Base-by-base conservation (phyloP, 306 rosid species). In the Inga laurina region DNA sequence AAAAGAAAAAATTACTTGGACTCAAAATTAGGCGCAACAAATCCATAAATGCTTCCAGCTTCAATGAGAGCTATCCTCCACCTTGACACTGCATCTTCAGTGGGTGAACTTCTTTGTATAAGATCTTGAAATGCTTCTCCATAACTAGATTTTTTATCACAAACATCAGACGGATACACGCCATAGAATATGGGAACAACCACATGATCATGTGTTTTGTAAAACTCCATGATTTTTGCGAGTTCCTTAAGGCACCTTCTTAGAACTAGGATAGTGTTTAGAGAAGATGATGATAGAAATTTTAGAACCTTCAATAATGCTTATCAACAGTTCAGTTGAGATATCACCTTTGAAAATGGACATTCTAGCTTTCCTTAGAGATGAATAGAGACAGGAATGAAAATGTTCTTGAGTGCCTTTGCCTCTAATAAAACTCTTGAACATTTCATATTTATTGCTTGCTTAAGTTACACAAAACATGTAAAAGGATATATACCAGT, bases 121-220 rank as follows among this genome's bases (percentile, higher is more conserved):
- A 54, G 61, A 56, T 0, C 27, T 19, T 0, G 10, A 56, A 56
- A 21, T 7, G 62, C 27, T 56, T 56, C 1, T 7, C 27, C 62
- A 19, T 21, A 56, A 21, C 11, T 21, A 21, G 12, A 8, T 19
- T 19, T 2, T 56, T 56, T 27, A 19, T 21, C 2, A 18, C 22
- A 1, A 19, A 56, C 27, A 2, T 2, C 1, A 5, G 1, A 21
- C 3, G 1, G 4, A 8, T 1, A 0, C 61, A 54, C 24, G 0
- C 11, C 62, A 1, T 21, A 19, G 62, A 19, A 56, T 56, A 56
- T 7, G 11, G 62, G 24, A 7, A 56, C 0, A 56, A 56, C 62
- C 0, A 19, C 27, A 0, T 56, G 27, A 2, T 8, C 4, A 8
- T 21, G 1, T 56, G 27, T 1, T 8, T 3, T 56, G 1, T 0